Evolutionary conservation across 371 early-diverging fungal genomes (phyloP), one percentile per base, ranked within the genome.

Genomic region (Catenaria anguillulae): DNA sequence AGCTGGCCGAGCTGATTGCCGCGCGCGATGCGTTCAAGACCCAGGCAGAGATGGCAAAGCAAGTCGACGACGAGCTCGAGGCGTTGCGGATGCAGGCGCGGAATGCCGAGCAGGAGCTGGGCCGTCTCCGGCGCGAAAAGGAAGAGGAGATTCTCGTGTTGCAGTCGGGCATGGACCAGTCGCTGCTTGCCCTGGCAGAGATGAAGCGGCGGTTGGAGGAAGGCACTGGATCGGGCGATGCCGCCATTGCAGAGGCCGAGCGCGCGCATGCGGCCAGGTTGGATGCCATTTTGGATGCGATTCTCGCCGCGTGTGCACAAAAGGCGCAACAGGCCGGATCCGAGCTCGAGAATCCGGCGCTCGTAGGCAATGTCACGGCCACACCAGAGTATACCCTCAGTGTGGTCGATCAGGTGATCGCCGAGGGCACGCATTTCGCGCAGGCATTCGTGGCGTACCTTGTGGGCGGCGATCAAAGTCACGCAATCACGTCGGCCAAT

Each of bases 81-180:
- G 74, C 84, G 19, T 73, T 92, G 63, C 75, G 86, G 37, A 75
- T 78, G 42, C 76, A 83, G 63, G 89, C 89, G 71, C 88, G 87
- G 62, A 73, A 73, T 37, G 93, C 93, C 68, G 86, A 88, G 72
- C 76, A 73, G 58, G 89, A 88, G 24, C 68, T 92, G 23, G 90
- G 89, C 68, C 46, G 63, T 29, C 29, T 42, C 21, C 21, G 34
- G 12, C 48, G 35, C n/a, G 34, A 67, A 13, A 92, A 89, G 71
- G 90, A 92, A 64, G 93, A 92, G 63, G 97, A 96, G 63, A 79
- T 88, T 60, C 81, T 84, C 6, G 87, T 93, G 1, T 75, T 92
- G 34, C 92, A 93, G 73, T 85, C 89, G n/a, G 92, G 90, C 37
- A 81, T 97, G 81, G 97, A 95, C 72, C 93, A 97, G 75, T 88